Conservation (phyloP, 1,284 basidiomycete genomes). For the Cutaneotrichosporon arboriforme region DNA sequence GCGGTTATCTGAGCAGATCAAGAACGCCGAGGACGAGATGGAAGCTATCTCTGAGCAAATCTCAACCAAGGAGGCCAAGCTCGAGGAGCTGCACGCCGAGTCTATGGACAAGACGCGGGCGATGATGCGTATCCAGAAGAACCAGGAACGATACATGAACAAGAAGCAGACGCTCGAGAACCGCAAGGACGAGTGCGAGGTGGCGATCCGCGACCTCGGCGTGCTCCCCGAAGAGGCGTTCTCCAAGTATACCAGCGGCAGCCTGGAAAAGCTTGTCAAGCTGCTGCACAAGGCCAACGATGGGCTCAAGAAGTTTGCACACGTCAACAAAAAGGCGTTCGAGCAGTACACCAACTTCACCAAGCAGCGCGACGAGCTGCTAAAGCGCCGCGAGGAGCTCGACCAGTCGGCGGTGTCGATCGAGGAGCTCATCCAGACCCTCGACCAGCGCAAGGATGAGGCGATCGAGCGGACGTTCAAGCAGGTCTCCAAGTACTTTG, state of each 20-base stretch:
- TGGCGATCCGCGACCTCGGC: constrained; percentile 91
- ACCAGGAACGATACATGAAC: constrained; percentile 84
- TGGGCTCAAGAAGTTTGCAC: constrained; percentile 87
- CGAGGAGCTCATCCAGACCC: constrained; percentile 85
- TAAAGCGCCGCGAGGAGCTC: constrained; percentile 79
- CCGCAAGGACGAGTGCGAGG: constrained; percentile 87
- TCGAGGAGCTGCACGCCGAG: constrained; percentile 73
- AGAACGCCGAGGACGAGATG: constrained; percentile 52
- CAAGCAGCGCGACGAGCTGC: constrained; percentile 87
- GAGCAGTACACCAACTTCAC: constrained; percentile 98
- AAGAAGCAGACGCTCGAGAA: constrained; percentile 78
- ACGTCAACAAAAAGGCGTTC: constrained; percentile 99
- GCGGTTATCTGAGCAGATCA: constrained; percentile 58
- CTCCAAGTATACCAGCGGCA: constrained; percentile 80
- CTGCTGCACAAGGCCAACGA: constrained; percentile 87
- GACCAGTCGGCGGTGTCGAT: constrained; percentile 85
- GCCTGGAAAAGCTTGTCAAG: constrained; percentile 78
- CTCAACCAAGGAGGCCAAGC: constrained; percentile 58
- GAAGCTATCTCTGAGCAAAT: constrained; percentile 63
- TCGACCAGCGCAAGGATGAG: constrained; percentile 96
- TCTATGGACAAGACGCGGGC: constrained; percentile 79
- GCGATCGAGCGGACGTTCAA: constrained; percentile 98
- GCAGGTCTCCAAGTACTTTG: constrained; percentile 94
- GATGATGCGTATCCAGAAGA: constrained; percentile 87
- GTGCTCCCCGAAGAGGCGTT: constrained; percentile 97